Evolutionary conservation across 176 grass and related monocot species (phyloP).

Genomic region (Oryza nivara): DNA sequence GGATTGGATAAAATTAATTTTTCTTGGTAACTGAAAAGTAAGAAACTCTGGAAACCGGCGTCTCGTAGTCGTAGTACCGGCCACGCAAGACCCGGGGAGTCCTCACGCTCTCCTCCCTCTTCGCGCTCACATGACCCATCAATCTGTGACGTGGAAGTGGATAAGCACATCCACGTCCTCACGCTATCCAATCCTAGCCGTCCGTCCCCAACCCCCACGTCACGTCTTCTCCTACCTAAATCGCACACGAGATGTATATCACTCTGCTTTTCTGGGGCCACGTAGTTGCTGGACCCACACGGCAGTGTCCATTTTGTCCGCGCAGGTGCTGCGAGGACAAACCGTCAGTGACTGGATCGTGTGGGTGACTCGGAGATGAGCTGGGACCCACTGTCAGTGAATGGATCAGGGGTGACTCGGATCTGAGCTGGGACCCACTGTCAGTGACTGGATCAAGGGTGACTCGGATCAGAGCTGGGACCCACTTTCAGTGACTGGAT

Average conservation of each 20-base stretch:
- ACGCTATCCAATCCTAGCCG: conserved; percentile 22
- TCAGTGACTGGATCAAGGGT: background rate
- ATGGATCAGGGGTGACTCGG: background rate
- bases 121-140: background rate
- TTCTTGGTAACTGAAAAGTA: too few relatives aligned
- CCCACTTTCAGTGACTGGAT: background rate
- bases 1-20: too few relatives aligned
- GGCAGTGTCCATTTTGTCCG: background rate
- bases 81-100: background rate
- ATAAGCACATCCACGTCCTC: background rate
- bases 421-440: background rate
- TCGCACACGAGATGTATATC: background rate
- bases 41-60: too few relatives aligned
- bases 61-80: background rate
- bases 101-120: background rate
- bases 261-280: background rate
- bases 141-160: background rate
- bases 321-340: background rate
- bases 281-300: background rate
- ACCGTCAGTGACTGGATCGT: background rate
- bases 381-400: background rate
- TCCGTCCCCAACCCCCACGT: conserved; percentile 15
- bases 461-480: too few relatives aligned
- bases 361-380: background rate
- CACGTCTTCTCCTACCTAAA: background rate